Evolutionary conservation across 2,329 filamentous ascomycete genomes (phyloP).

Genomic region (Chaetomium olivaceum): DNA sequence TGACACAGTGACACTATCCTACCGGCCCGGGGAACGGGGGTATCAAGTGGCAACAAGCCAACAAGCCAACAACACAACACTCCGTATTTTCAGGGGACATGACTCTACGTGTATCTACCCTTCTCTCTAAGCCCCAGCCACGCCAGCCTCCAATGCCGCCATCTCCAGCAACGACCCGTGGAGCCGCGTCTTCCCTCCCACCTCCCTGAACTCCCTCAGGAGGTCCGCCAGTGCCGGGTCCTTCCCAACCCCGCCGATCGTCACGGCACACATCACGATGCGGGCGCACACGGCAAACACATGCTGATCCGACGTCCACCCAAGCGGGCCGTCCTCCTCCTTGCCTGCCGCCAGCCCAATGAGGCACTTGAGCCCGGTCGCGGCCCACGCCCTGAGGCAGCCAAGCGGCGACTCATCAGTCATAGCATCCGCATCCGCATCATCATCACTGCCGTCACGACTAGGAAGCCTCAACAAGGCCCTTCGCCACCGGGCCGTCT

Average conservation of each 20-base stretch:
- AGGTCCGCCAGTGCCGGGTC: constrained; percentile 14
- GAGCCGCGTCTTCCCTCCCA: constrained; percentile 23
- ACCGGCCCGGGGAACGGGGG: background rate
- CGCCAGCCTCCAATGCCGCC: constrained; percentile 7
- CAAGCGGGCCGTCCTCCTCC: constrained; percentile 32
- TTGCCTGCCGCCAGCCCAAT: constrained; percentile 20
- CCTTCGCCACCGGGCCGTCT: constrained; percentile 68
- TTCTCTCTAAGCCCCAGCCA: background rate
- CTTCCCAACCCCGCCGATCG: constrained; percentile 2
- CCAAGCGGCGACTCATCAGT: constrained; percentile 1
- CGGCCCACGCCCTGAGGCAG: constrained; percentile 26
- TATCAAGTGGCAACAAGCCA: background rate
- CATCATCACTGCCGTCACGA: background rate
- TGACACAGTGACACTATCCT: too few species aligned
- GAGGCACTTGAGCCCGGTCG: constrained; percentile 25
- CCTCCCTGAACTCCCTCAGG: constrained; percentile 25
- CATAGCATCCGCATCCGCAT: too few species aligned
- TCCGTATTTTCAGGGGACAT: background rate
- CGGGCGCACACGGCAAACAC: constrained; percentile 34
- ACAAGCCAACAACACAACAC: background rate
- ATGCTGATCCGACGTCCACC: constrained; percentile 36
- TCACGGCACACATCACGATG: constrained; percentile 30
- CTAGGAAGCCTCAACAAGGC: constrained; percentile 28
- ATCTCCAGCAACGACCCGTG: constrained; percentile 34
- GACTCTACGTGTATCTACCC: background rate